Percentiles rank a stretch among this genome's conserved stretches.
Conservation (phyloP, 2,329 filamentous ascomycete species). For the Aureobasidium sp. region DNA sequence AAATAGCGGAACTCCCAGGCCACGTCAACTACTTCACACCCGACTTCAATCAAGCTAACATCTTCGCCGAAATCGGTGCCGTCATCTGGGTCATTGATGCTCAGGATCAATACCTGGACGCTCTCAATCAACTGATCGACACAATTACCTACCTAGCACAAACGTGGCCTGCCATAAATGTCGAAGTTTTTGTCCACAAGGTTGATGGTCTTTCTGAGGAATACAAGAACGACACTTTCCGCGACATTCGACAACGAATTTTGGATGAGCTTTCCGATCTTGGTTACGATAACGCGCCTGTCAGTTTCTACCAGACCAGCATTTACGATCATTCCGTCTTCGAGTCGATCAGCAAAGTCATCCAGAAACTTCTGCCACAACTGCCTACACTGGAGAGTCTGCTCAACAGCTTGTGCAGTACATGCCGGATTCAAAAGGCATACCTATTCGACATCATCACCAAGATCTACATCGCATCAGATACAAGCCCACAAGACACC, state of each 20-base stretch:
- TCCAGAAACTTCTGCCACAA: slow-evolving; percentile 92
- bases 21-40: slow-evolving; percentile 89
- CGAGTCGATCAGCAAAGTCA: slow-evolving; percentile 96
- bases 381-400: slow-evolving; percentile 87
- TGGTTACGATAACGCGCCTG: slow-evolving; percentile 85
- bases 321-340: slow-evolving; percentile 99
- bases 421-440: slow-evolving; percentile 92
- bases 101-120: slow-evolving; percentile 94
- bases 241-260: slow-evolving; percentile 92
- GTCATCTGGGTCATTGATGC: slow-evolving; percentile 98
- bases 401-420: slow-evolving; percentile 86
- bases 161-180: slow-evolving; percentile 85
- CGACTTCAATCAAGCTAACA: slow-evolving; percentile 81
- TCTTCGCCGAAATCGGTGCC: slow-evolving; percentile 89
- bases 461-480: slow-evolving; percentile 98
- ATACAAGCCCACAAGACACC: slow-evolving; percentile 87
- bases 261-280: slow-evolving; percentile 92
- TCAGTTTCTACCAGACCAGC: slow-evolving; percentile 91
- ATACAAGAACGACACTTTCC: slow-evolving; percentile 90
- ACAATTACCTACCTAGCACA: slow-evolving; percentile 86
- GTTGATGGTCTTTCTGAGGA: slow-evolving; percentile 96
- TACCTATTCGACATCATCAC: slow-evolving; percentile 96
- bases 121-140: slow-evolving; percentile 74
- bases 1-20: slow-evolving; percentile 95
- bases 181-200: slow-evolving; percentile 98